Base-by-base conservation (phyloP, 768 basidiomycete genomes). In the Xerocomellus dryophilus region DNA sequence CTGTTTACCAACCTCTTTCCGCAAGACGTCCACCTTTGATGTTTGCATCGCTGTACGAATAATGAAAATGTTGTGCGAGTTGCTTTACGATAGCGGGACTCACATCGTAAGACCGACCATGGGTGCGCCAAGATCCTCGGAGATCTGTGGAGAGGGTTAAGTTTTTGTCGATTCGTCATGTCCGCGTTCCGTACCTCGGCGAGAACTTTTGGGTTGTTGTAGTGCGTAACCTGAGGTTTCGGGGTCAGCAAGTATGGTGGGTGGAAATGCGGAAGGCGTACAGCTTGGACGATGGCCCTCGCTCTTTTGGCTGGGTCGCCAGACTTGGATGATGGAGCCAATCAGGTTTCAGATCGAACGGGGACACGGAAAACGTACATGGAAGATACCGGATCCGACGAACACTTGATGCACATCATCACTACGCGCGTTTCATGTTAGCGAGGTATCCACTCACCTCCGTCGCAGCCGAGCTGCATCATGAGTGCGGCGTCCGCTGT, bases 391-490 rank as follows among this genome's bases (percentile, higher is more conserved):
- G 18, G 94, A 97, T 36, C 96, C 96, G 56, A 99, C 96, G 63
- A 99, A 99, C 31, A 99, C 96, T 90, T 67, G 34, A 51, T 57
- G 42, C 9, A 45, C 20, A 48, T 49, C 54, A 50, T 47, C 23
- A 59, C 2, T 5, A 21, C 8, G 31, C 11, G 29, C 4, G 50
- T 40, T 43, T 6, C 36, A 12, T 15, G 44, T 21, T 5, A 25
- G 20, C 17, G 45, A 51, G 53, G 17, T 18, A 42, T 40, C 44
- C 15, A 71, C 85, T 58, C 65, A 94, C 94, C 89, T 77, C 95
- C 93, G 66, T 96, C 96, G 71, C 93, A 93, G 34, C 96, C 93
- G 34, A 98, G 82, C 67, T 96, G 93, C 95, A 98, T 98, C 96
- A 98, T 97, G 58, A 98, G 72, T 4, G 97, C 97, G 15, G 96